phyloP scores from a whole-genome alignment of 768 basidiomycete species.

The Collybia nuda region DNA sequence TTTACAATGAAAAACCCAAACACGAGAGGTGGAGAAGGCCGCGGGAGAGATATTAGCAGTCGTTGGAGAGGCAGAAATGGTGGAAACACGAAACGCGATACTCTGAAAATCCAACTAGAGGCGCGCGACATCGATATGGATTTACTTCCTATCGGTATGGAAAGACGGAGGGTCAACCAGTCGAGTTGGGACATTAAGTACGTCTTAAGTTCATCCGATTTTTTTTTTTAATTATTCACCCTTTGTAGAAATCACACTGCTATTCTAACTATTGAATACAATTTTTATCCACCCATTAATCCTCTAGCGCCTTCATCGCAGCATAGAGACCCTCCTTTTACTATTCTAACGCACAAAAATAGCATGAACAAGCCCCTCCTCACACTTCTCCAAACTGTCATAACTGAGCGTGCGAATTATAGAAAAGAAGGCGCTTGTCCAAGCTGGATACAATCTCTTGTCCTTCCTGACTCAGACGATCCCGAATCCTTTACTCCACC shows the following conservation, averaged over 20 bases:
- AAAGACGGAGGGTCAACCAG: constrained; percentile 71
- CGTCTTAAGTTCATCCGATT: constrained; percentile 28
- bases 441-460: constrained; percentile 55
- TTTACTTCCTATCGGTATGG: constrained; percentile 81
- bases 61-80: constrained; percentile 30
- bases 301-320: constrained; percentile 39
- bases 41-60: constrained; percentile 20
- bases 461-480: constrained; percentile 53
- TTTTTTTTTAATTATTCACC: no score
- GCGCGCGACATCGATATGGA: constrained; percentile 71
- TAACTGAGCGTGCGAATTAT: constrained; percentile 35
- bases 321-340: constrained; percentile 38
- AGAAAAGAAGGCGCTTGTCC: constrained; percentile 48
- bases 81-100: constrained; percentile 59
- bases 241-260: constrained; percentile 60
- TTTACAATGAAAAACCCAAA: constrained; percentile 34
- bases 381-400: constrained; percentile 44
- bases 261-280: constrained; percentile 72
- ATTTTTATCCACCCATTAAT: constrained; percentile 55
- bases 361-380: constrained; percentile 49
- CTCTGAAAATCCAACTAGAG: constrained; percentile 68
- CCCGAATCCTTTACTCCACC: constrained; percentile 56
- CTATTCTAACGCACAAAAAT: constrained; percentile 67
- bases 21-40: constrained; percentile 21
- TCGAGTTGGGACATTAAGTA: constrained; percentile 85